Evolutionary conservation across 352 stramenopile genomes (phyloP), one percentile per base, ranked within the genome.

Genomic region (Globisporangium nodosum): DNA sequence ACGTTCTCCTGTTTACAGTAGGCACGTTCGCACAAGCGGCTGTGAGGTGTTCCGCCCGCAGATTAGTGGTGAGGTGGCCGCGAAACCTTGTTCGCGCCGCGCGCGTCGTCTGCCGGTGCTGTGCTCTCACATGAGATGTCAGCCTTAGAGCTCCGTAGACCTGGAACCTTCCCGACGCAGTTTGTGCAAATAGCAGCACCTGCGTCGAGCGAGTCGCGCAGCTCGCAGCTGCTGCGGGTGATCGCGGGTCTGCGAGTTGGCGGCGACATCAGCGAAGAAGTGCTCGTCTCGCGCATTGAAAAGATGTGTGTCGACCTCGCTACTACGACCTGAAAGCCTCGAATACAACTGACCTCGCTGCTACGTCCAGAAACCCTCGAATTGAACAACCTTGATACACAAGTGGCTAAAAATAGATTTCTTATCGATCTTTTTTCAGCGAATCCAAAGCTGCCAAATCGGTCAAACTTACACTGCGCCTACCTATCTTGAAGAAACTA

Each of bases 391-490:
- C 18, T n/a, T n/a, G 13, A 37, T 12, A 12, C 33, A 11, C 6
- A 12, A 11, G 33, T 12, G 33, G 5, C 33, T 11, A 37, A 37
- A 37, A 37, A 37, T 12, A 37, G 33, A 37, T 6, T 11, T 46
- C 40, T 46, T 13, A 21, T 46, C 40, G 13, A 18, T 20, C 8
- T 46, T 46, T 16, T 46, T 37, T 37, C 3, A 48, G 42, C 42
- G 42, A 48, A 48, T 48, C 42, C 16, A 48, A 48, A 48, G 18
- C 42, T 48, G 42, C 42, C 42, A 48, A 48, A 48, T 48, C 42
- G 42, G 6, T 20, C 40, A 46, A 16, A 46, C 33, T 24, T 48
- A 21, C 6, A 15, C 20, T 24, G 20, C 3, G 18, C 21, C 42
- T 12, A 12, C 0, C 20, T 24, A 15, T 48, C 16, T 48, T 20